Base-by-base conservation (phyloP, 2,329 filamentous ascomycete genomes). In the Neospermospora avenae region DNA sequence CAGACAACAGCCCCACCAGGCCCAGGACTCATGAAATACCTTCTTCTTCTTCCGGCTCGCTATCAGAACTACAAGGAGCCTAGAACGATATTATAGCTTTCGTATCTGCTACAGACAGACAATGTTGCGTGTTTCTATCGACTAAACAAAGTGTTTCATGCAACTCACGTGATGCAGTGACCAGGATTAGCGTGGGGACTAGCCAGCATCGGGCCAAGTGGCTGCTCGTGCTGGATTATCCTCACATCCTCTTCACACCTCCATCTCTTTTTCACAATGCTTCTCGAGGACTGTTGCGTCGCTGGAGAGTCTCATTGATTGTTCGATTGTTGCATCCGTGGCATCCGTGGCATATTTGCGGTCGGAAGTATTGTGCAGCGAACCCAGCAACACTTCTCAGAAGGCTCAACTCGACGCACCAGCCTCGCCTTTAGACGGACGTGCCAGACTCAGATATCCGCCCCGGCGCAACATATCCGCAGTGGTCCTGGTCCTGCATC, bases 401-500 rank as follows among this genome's bases (percentile, higher is more conserved):
- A 28, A 37, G n/a, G n/a, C n/a, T 14, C 22, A 7, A 46, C 11
- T 10, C 11, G 11, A 7, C 39, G 39, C 39, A 42, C 48, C 48
- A 51, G 48, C 48, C 48, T 51, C 48, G 48, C 18, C 16, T 34
- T 37, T 37, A 51, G 31, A 18, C 14, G 48, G 48, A 51, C 48
- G 48, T 51, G 31, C 48, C 28, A 31, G 31, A 14, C 48, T 51
- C 28, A 51, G 48, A 51, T 51, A 51, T 51, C 31, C 48, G 48
- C 48, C 48, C 18, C n/a, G 48, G 35, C 48, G 48, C 48, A 51
- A 35, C 48, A 37, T n/a, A n/a, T n/a, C n/a, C n/a, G n/a, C 20
- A 35, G 48, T 51, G 48, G 48, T 51, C 46, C 46, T 48, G 46
- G 46, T 49, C 48, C 48, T 51, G 48, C 48, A 51, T 51, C 48